Conservation (phyloP, 2,329 filamentous ascomycete genomes). For the Curvularia eragrostidis region DNA sequence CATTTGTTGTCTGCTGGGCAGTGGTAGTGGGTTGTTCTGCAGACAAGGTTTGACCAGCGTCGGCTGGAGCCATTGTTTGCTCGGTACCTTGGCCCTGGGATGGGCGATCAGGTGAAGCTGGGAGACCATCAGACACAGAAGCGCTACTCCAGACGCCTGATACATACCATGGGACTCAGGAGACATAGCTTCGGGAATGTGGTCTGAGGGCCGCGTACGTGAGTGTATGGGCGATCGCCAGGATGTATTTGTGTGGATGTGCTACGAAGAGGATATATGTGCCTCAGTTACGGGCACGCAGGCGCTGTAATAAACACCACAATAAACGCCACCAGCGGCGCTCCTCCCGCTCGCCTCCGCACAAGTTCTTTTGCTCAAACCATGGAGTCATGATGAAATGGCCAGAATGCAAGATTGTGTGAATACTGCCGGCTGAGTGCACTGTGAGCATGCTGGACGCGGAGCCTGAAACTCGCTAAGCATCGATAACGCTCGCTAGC, state of each 20-base stretch:
- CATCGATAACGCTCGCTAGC: constrained; percentile 20
- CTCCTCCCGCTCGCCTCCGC: constrained; percentile 20
- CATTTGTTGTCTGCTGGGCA: constrained; percentile 31
- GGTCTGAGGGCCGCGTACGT: constrained; percentile 21
- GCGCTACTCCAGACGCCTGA: constrained; percentile 24
- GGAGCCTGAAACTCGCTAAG: constrained; percentile 43
- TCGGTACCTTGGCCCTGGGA: constrained; percentile 36
- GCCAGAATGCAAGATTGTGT: constrained; percentile 18
- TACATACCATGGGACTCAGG: constrained; percentile 42
- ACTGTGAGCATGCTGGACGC: constrained; percentile 19
- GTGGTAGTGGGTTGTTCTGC: constrained; percentile 30
- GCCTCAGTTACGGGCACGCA: constrained; percentile 34
- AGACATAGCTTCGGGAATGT: constrained; percentile 39
- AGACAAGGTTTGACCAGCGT: constrained; percentile 27
- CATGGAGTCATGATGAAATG: constrained; percentile 22
- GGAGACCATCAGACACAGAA: constrained; percentile 32
- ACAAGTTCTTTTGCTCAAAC: constrained; percentile 20
- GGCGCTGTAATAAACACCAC: constrained; percentile 44
- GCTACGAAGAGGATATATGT: constrained; percentile 31
- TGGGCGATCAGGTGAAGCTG: constrained; percentile 38
- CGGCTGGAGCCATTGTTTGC: constrained; percentile 39
- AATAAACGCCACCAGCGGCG: constrained; percentile 27
- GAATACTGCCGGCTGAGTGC: constrained; percentile 21
- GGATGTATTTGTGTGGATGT: constrained; percentile 30
- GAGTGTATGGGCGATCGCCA: constrained; percentile 24